phyloP scores from a whole-genome alignment of 176 grass and related monocot species.

The Cenchrus fungigraminus region DNA sequence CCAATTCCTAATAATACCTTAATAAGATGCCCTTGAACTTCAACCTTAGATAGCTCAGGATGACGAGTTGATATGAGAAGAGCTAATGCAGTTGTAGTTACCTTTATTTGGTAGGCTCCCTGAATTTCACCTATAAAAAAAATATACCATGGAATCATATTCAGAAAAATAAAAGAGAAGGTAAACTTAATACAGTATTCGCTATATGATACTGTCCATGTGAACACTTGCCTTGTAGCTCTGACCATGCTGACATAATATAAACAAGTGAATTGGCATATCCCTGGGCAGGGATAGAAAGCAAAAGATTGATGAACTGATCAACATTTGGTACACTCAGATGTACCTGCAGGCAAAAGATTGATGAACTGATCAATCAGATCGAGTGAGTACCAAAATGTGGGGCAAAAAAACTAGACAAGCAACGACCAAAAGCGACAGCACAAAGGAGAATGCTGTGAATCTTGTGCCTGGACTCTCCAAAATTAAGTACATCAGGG shows the following conservation, averaged over 20 bases:
- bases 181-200: slow-evolving; percentile 24
- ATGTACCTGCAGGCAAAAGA: slow-evolving; percentile 89
- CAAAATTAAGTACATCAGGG: not conserved
- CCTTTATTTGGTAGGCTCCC: slow-evolving; percentile 97
- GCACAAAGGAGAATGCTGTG: not conserved
- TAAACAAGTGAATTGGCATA: slow-evolving; percentile 69
- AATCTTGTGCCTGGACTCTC: not conserved
- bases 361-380: slow-evolving; percentile 72
- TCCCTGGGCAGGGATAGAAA: slow-evolving; percentile 73
- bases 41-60: slow-evolving; percentile 72
- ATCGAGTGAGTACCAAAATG: not conserved
- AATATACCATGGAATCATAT: slow-evolving; percentile 30
- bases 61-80: slow-evolving; percentile 78
- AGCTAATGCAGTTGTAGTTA: slow-evolving; percentile 88
- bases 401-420: too few relatives aligned
- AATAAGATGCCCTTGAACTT: slow-evolving; percentile 91
- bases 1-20: slow-evolving; percentile 64
- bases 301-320: slow-evolving; percentile 86
- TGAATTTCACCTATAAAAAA: slow-evolving; percentile 83
- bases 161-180: not conserved
- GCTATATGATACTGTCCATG: not conserved
- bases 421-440: not conserved
- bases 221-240: slow-evolving; percentile 66
- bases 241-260: slow-evolving; percentile 96
- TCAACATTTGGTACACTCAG: slow-evolving; percentile 84